phyloP scores from a whole-genome alignment of 192 early-diverging fungal genomes.

The Oehlia diaphana region DNA sequence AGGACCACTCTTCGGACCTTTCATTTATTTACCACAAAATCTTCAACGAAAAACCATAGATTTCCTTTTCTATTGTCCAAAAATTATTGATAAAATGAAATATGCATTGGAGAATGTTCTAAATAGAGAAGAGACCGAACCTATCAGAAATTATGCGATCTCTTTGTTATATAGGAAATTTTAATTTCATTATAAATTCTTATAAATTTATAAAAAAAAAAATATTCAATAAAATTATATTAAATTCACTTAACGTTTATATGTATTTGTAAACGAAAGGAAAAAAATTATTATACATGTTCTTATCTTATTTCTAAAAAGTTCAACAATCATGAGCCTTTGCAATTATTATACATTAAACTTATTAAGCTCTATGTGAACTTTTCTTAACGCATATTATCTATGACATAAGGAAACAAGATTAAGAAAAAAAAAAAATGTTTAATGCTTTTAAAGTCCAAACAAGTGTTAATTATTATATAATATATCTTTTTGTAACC shows the following conservation, averaged over 20 bases:
- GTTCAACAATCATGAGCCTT: background rate
- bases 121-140: background rate
- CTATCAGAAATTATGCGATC: constrained; percentile 6
- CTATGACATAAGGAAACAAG: background rate
- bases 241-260: background rate
- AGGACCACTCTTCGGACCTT: constrained; percentile 43
- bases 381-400: too few species aligned
- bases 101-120: constrained; percentile 14
- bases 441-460: background rate
- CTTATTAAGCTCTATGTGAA: background rate
- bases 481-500: background rate
- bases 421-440: background rate
- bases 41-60: constrained; percentile 40
- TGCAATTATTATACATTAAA: background rate
- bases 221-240: too few species aligned
- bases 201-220: too few species aligned
- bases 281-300: background rate
- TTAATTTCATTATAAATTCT: background rate
- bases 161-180: constrained; percentile 4
- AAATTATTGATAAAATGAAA: constrained; percentile 16
- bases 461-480: background rate
- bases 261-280: background rate
- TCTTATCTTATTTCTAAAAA: background rate
- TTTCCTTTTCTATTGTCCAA: constrained; percentile 37
- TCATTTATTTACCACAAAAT: constrained; percentile 32